Conservation (phyloP, 495 filamentous ascomycete genomes). For the Pseudevernia furfuracea region DNA sequence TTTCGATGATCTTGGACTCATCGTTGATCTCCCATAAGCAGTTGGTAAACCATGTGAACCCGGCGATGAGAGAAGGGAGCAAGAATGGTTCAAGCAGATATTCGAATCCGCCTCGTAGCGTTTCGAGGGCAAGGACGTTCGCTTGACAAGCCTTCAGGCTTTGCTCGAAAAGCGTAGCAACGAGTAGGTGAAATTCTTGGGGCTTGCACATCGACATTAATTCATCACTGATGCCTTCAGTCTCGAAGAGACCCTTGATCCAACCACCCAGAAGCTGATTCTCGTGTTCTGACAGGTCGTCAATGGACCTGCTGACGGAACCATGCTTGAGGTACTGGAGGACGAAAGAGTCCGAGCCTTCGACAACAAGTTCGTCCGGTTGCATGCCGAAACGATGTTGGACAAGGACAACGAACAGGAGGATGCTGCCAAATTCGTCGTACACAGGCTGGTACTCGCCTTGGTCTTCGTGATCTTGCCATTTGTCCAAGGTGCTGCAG, state of each 20-base stretch:
- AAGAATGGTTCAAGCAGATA: slow-evolving; percentile 87
- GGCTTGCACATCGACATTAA: slow-evolving; percentile 86
- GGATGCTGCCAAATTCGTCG: slow-evolving; percentile 86
- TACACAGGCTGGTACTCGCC: slow-evolving; percentile 93
- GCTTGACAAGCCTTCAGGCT: slow-evolving; percentile 68
- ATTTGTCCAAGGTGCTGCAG: slow-evolving; percentile 77
- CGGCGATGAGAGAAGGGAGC: slow-evolving; percentile 76
- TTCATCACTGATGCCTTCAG: slow-evolving; percentile 76
- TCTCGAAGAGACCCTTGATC: slow-evolving; percentile 82
- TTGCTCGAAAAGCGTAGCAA: slow-evolving; percentile 81
- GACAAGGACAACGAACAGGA: slow-evolving; percentile 75
- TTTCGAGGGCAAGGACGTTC: slow-evolving; percentile 64
- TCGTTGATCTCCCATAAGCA: slow-evolving; percentile 65
- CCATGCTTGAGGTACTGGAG: slow-evolving; percentile 65
- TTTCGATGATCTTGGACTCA: slow-evolving; percentile 38
- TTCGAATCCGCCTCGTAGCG: slow-evolving; percentile 81
- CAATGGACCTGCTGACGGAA: slow-evolving; percentile 51
- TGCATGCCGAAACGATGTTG: slow-evolving; percentile 75
- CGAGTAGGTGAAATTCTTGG: slow-evolving; percentile 88
- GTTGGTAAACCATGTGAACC: slow-evolving; percentile 70
- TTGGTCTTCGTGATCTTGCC: slow-evolving; percentile 90
- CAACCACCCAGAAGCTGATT: slow-evolving; percentile 71
- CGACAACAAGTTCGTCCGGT: slow-evolving; percentile 57
- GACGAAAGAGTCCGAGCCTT: slow-evolving; percentile 61
- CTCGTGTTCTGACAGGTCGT: slow-evolving; percentile 63